These are phyloP conservation scores for Pyrenula massariospora DNA, from an alignment of 495 filamentous ascomycete species.

Conservation along the genomic window DNA sequence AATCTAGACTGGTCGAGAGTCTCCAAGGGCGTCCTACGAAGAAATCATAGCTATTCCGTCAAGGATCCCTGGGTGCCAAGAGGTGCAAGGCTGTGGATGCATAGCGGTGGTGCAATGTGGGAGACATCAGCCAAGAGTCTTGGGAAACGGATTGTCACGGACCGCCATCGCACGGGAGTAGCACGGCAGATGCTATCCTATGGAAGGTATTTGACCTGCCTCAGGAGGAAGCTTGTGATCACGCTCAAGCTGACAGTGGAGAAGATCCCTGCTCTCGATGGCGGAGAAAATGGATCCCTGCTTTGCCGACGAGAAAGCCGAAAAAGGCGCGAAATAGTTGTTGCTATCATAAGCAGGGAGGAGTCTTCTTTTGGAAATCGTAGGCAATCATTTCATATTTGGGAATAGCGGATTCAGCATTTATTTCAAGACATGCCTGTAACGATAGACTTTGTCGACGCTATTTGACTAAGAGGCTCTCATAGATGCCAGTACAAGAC, in stretches of 20 bases:
- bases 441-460: too few species aligned
- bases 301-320: neutral
- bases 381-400: too few species aligned
- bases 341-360: too few species aligned
- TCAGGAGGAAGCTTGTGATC: too few species aligned
- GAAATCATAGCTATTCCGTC: neutral
- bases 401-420: too few species aligned
- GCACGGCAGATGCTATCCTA: neutral
- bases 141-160: neutral
- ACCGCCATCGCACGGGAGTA: neutral
- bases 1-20: neutral
- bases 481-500: too few species aligned
- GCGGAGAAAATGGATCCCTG: slow-evolving; percentile 19
- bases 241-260: neutral
- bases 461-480: too few species aligned
- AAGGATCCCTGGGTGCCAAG: neutral
- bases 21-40: neutral
- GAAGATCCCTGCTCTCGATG: neutral
- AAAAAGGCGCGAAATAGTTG: too few species aligned
- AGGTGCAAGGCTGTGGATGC: neutral
- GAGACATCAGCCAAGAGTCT: neutral
- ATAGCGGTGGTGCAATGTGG: neutral
- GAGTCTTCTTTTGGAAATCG: too few species aligned
- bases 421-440: too few species aligned
- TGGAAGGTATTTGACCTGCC: slow-evolving; percentile 21